phyloP scores from a whole-genome alignment of 2,329 filamentous ascomycete genomes.

The Trichoderma sp. region DNA sequence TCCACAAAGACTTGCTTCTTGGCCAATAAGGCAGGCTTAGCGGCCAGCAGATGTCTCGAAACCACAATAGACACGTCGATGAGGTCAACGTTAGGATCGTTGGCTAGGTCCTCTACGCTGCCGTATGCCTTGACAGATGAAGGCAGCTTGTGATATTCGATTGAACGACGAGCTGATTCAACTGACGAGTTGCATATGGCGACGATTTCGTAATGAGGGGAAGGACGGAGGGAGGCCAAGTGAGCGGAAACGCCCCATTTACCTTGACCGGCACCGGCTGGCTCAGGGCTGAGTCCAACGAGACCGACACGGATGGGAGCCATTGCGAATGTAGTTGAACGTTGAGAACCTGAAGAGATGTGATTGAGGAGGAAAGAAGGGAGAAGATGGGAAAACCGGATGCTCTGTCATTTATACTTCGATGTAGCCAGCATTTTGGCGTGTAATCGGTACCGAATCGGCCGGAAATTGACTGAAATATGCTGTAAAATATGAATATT shows the following conservation, averaged over 20 bases:
- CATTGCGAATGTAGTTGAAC: neutral
- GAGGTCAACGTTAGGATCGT: slow-evolving; percentile 48
- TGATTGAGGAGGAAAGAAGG: neutral
- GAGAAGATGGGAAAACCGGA: no score
- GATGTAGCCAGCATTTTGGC: no score
- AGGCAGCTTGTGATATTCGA: slow-evolving; percentile 41
- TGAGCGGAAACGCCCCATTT: slow-evolving; percentile 53
- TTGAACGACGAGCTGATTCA: slow-evolving; percentile 41
- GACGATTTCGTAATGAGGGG: slow-evolving; percentile 42
- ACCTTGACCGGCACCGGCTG: neutral
- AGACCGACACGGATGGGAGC: slow-evolving; percentile 26
- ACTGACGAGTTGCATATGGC: slow-evolving; percentile 50
- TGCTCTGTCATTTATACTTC: neutral
- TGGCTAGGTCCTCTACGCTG: slow-evolving; percentile 43
- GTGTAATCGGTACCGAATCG: neutral
- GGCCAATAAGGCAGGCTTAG: slow-evolving; percentile 37
- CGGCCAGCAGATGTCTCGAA: slow-evolving; percentile 41
- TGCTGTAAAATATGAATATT: neutral
- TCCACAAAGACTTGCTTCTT: slow-evolving; percentile 53
- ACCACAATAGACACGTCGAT: slow-evolving; percentile 51
- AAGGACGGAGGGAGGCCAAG: slow-evolving; percentile 42
- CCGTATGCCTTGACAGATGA: slow-evolving; percentile 44
- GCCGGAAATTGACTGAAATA: no score
- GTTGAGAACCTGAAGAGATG: neutral
- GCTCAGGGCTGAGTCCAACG: slow-evolving; percentile 20